phyloP scores from a whole-genome alignment of 352 stramenopile species.

The Ophiocytium majus region DNA sequence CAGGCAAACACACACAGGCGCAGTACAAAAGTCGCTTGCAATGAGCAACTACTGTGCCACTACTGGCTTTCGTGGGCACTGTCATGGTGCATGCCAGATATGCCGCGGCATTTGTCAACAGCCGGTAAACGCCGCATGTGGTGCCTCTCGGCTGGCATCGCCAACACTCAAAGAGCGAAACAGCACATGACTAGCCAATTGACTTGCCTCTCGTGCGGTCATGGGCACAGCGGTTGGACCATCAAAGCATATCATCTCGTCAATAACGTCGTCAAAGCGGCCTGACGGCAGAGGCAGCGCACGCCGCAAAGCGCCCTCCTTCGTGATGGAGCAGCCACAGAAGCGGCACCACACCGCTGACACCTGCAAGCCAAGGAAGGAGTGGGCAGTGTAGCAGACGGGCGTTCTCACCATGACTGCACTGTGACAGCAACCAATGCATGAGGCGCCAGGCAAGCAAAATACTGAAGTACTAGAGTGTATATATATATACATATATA shows the following conservation, averaged over 20 bases:
- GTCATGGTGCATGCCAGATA: not conserved
- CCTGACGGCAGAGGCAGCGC: conserved; percentile 41
- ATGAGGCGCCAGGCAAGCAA: no score
- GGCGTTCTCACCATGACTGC: no score
- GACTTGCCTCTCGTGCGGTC: conserved; percentile 35
- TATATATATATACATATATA: no score
- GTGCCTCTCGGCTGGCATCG: not conserved
- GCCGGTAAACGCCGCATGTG: not conserved
- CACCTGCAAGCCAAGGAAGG: no score
- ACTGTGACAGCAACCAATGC: no score
- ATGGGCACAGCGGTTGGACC: conserved; percentile 46
- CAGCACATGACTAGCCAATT: not conserved
- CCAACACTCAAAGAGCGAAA: not conserved
- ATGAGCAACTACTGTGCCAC: not conserved
- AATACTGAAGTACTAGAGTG: no score
- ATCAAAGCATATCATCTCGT: conserved; percentile 55
- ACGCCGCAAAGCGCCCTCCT: not conserved
- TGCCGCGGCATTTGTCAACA: not conserved
- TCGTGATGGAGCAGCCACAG: not conserved
- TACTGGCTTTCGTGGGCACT: not conserved
- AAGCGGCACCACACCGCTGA: not conserved
- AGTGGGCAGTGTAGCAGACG: no score
- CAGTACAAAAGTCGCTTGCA: not conserved
- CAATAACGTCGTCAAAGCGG: conserved; percentile 51
- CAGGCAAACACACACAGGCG: no score